A percentile compares a stretch with the other conserved stretches of the same genome.
Conservation (phyloP, 2,329 filamentous ascomycete species). For the Cytospora piceae region DNA sequence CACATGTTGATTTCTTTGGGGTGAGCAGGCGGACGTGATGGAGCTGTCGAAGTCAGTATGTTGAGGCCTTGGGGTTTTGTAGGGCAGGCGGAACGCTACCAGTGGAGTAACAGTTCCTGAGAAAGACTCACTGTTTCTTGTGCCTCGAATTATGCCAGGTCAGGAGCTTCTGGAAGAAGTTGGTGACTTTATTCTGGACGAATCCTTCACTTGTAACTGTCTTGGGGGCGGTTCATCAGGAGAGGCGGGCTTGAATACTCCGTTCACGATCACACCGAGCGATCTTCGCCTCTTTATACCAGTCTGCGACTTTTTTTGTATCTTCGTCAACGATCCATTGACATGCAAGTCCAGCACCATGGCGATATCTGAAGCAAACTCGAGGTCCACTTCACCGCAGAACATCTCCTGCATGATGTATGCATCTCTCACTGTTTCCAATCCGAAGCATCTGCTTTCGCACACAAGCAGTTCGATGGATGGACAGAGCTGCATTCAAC, state of each 20-base stretch:
- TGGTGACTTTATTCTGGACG: background rate
- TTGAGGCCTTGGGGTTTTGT: background rate
- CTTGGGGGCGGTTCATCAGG: background rate
- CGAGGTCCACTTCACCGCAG: background rate
- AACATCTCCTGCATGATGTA: background rate
- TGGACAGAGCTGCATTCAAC: conserved; percentile 7
- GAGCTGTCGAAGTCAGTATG: background rate
- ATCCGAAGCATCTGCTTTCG: background rate
- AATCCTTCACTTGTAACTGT: background rate
- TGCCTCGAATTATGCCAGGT: background rate
- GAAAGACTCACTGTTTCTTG: background rate
- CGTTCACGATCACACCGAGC: conserved; percentile 4
- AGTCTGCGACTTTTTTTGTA: background rate
- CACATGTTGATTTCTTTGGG: conserved; percentile 57
- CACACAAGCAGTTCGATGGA: background rate
- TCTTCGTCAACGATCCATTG: background rate
- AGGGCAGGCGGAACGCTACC: background rate
- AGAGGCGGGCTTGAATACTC: background rate
- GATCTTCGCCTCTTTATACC: conserved; percentile 2
- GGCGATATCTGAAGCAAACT: background rate
- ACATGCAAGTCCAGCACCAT: background rate
- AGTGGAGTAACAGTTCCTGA: background rate
- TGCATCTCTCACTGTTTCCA: background rate
- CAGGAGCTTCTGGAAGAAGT: background rate
- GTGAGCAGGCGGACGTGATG: background rate